Evolutionary conservation across 2,329 filamentous ascomycete genomes (phyloP).

Genomic region (Aspergillus neotritici): DNA sequence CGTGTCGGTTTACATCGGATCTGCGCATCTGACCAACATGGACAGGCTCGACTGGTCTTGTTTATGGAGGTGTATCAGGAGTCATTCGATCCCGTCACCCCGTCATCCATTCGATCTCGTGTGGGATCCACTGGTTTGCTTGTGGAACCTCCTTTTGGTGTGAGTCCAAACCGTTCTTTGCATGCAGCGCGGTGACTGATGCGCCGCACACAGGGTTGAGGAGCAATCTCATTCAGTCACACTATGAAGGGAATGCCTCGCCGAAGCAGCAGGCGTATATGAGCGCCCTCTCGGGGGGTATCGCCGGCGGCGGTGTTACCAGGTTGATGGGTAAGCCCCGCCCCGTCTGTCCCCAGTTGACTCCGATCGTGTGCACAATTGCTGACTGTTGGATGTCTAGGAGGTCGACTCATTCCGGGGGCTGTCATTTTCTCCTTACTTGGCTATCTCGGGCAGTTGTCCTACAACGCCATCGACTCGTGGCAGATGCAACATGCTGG

Average conservation of each 20-base stretch:
- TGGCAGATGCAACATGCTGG: conserved; percentile 38
- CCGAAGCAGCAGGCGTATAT: conserved; percentile 58
- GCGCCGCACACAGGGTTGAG: conserved; percentile 38
- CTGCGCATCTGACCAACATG: too few species aligned
- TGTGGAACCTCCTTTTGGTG: conserved; percentile 73
- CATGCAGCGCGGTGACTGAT: background rate
- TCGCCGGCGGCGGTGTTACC: conserved; percentile 56
- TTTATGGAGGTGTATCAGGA: conserved; percentile 64
- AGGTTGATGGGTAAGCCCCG: conserved; percentile 46
- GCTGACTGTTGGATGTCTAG: conserved; percentile 32
- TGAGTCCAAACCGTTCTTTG: conserved; percentile 35
- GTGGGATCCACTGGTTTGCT: conserved; percentile 74
- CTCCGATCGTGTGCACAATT: background rate
- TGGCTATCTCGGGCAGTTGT: conserved; percentile 52
- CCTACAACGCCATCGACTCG: conserved; percentile 50
- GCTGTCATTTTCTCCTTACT: conserved; percentile 55
- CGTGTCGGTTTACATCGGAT: conserved; percentile 1
- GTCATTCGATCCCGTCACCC: conserved; percentile 63
- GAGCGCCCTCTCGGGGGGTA: conserved; percentile 64
- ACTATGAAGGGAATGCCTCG: conserved; percentile 49
- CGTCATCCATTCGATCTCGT: conserved; percentile 63
- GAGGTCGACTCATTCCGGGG: conserved; percentile 55
- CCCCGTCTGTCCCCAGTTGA: conserved; percentile 6
- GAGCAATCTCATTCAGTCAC: conserved; percentile 43
- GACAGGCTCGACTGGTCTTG: conserved; percentile 47